These are phyloP conservation scores for Aspergillus sp. DNA, from an alignment of 2,329 filamentous ascomycete species.

Conservation along the genomic window DNA sequence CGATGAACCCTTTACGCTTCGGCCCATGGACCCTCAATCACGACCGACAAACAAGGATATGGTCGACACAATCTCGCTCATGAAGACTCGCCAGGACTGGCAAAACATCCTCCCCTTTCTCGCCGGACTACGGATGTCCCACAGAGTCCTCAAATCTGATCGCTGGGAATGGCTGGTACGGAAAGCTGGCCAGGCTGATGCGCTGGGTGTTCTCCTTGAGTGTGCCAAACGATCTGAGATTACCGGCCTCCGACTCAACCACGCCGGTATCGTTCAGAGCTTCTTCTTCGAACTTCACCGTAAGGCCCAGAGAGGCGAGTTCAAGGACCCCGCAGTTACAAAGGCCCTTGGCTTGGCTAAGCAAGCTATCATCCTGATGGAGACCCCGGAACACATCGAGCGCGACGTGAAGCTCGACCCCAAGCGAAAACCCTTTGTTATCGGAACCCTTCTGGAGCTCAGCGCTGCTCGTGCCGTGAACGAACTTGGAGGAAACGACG, in stretches of 20 bases:
- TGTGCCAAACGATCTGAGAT: constrained; percentile 28
- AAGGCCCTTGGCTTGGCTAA: constrained; percentile 29
- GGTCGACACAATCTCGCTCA: constrained; percentile 25
- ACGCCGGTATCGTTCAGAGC: constrained; percentile 22
- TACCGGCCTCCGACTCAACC: constrained; percentile 33
- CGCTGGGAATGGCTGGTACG: constrained; percentile 34
- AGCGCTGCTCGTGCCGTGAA: constrained; percentile 39
- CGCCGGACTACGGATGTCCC: constrained; percentile 29
- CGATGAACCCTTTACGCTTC: constrained; percentile 35
- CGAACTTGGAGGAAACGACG: constrained; percentile 33
- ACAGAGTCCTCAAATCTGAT: constrained; percentile 15
- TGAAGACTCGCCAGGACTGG: constrained; percentile 36
- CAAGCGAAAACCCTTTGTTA: constrained; percentile 36
- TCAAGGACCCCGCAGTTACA: constrained; percentile 25
- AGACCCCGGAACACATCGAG: constrained; percentile 27
- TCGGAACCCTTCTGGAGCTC: constrained; percentile 41
- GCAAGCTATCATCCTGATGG: constrained; percentile 30
- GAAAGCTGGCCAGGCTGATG: constrained; percentile 31
- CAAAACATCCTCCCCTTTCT: constrained; percentile 38
- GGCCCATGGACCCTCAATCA: constrained; percentile 29
- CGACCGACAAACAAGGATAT: constrained; percentile 30
- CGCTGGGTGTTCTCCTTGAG: constrained; percentile 30
- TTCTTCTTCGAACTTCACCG: constrained; percentile 35
- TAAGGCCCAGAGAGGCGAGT: constrained; percentile 27
- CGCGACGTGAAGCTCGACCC: constrained; percentile 25